Evolutionary conservation across 495 filamentous ascomycete species (phyloP), one percentile per base, ranked within the genome.

Genomic region (Penicillium psychrofluorescens): DNA sequence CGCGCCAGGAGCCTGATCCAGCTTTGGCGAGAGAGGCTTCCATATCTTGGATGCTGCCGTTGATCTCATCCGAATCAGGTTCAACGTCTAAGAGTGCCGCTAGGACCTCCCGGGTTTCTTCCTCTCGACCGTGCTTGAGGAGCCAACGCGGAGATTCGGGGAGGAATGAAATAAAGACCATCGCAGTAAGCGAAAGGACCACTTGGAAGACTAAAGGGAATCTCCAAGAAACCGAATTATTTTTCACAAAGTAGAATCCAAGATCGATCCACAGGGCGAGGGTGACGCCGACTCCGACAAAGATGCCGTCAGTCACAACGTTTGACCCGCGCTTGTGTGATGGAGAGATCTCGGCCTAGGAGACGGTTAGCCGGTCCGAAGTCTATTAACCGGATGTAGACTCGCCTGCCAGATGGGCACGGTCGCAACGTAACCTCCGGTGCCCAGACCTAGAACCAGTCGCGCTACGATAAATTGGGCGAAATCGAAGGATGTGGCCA

Each of bases 181-280:
- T 61, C 11, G 83, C 71, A 11, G 74, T 45, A 5, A 80, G 47
- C 0, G 81, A 72, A 0, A 76, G 66, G 22, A 80, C 54, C 35
- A 81, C 76, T 58, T 83, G 81, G 61, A 85, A 80, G 11, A 72
- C 79, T 36, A 85, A 70, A 0, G 80, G 81, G 44, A 84, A 80
- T 4, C 80, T 67, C 80, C 80, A 84, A 29, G 70, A 66, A 27
- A 81, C 68, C 8, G 74, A 55, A 22, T 67, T 73, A 6, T 58
- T 57, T 29, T 68, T 76, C 28, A 71, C 62, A 35, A 77, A 71
- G 49, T 75, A 70, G 45, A 71, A 75, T 2, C 71, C 73, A 35
- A 76, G 81, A 53, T 83, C 80, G 12, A 84, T 68, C 81, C 80
- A 85, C 41, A 83, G 77, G 2, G 79, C 75, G n/a, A 81, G 68